Base-by-base conservation (phyloP, 257 asterid species). In the Solanum peruvianum region DNA sequence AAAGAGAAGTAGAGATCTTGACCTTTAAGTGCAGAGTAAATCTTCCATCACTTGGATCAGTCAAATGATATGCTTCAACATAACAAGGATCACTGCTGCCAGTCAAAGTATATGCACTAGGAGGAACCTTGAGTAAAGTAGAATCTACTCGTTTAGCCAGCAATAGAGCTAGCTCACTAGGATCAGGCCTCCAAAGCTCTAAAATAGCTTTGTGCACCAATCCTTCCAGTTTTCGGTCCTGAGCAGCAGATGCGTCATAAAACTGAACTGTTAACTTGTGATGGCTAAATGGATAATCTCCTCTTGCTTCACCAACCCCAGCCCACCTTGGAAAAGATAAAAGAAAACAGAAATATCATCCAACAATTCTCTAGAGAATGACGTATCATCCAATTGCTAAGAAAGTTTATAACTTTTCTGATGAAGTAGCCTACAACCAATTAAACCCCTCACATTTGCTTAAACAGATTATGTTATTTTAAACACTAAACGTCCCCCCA, bases 21-120 rank as follows among this genome's bases (percentile, higher is more conserved):
- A 95, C 98, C 98, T 96, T 96, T 89, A 96, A 90, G 92, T 96
- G 98, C 89, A 96, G 91, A 81, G 95, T 92, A 89, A 96, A 88
- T 90, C 95, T 94, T 90, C 98, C 98, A 89, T 96, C 98, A 91
- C 88, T 94, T 88, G 98, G 95, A 92, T 96, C 98, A 31, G 97
- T 82, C 93, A 96, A 91, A 92, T 96, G 98, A 92, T 94, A 94
- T 49, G 95, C 98, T 92, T 96, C 98, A 64, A 96, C 97, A 87
- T 94, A 96, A 87, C 98, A 96, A 88, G 98, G 98, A 92, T 95
- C 98, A 81, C 98, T 96, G 92, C 98, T 94, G 80, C 96, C 98
- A 25, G 95, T 91, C 95, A 96, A 91, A 75, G 98, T 91, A 88
- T 89, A 88, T 64, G 98, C 94, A 86, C 93, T 92, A 6, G 98